Percentiles rank a stretch among this genome's conserved stretches.
phyloP scores from a whole-genome alignment of 1,284 basidiomycete species.

The Stereum hirsutum region DNA sequence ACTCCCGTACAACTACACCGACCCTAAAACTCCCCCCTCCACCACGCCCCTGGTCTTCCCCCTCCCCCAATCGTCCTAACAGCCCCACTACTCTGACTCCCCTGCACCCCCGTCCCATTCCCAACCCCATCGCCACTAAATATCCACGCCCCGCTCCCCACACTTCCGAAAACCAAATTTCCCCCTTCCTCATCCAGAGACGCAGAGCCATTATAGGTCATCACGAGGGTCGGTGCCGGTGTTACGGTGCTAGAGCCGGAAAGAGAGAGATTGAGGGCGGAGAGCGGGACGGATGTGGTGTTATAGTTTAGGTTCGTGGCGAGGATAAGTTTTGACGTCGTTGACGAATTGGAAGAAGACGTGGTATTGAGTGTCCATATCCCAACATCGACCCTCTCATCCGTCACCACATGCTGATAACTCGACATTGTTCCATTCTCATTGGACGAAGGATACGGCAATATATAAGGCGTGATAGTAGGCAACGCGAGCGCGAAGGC shows the following conservation, averaged over 20 bases:
- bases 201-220: slow-evolving; percentile 2
- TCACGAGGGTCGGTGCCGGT: slow-evolving; percentile 6
- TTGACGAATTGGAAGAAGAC: no score
- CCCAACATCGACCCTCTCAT: slow-evolving; percentile 26
- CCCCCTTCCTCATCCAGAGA: slow-evolving; percentile 23
- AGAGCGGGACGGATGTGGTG: no score
- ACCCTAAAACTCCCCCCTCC: no score
- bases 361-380: slow-evolving; percentile 23
- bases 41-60: no score
- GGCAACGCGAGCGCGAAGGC: slow-evolving; percentile 36
- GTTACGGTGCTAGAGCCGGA: slow-evolving; percentile 17
- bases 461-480: slow-evolving; percentile 29
- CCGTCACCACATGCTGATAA: slow-evolving; percentile 18
- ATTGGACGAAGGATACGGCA: slow-evolving; percentile 15
- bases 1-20: no score
- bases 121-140: no score
- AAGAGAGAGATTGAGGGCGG: no score
- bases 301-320: slow-evolving; percentile 33
- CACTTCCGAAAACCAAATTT: slow-evolving; percentile 7
- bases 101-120: no score
- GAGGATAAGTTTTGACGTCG: slow-evolving; percentile 31
- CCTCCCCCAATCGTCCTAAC: no score
- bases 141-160: background rate
- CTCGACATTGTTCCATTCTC: slow-evolving; percentile 10
- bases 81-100: no score